phyloP scores from a whole-genome alignment of 352 stramenopile species.

The Phytophthora lateralis region DNA sequence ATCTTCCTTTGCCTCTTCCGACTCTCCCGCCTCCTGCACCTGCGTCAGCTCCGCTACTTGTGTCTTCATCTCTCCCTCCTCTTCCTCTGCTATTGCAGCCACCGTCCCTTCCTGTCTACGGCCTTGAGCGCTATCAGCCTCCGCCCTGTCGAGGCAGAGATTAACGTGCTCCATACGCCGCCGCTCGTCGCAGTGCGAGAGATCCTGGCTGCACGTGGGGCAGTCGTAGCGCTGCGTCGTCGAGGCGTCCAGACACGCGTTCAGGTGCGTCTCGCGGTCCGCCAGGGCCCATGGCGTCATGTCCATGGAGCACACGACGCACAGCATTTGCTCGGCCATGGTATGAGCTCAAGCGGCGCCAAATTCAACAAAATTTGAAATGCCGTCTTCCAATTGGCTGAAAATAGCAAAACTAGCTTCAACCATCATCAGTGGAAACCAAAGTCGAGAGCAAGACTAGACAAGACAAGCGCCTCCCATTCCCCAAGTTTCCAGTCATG shows the following conservation, averaged over 20 bases:
- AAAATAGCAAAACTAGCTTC: slow-evolving; percentile 11
- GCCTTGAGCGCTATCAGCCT: not conserved
- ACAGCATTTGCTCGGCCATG: slow-evolving; percentile 36
- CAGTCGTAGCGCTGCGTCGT: slow-evolving; percentile 49
- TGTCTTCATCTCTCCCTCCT: slow-evolving; percentile 14
- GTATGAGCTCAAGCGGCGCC: too few species aligned
- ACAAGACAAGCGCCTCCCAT: too few species aligned
- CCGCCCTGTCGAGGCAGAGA: slow-evolving; percentile 55
- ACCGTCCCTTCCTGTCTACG: not conserved
- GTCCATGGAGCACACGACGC: slow-evolving; percentile 67
- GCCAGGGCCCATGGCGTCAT: slow-evolving; percentile 54
- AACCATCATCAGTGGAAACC: slow-evolving; percentile 28
- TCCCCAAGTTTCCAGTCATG: slow-evolving; percentile 26
- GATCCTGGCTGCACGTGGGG: slow-evolving; percentile 56
- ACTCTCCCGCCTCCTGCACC: not conserved
- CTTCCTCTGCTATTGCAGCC: not conserved
- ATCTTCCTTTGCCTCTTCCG: not conserved
- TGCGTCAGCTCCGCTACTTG: slow-evolving; percentile 11
- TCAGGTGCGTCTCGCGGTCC: slow-evolving; percentile 69
- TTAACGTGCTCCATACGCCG: slow-evolving; percentile 73
- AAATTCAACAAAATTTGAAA: slow-evolving; percentile 4
- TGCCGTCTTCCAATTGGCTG: slow-evolving; percentile 3
- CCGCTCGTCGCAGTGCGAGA: slow-evolving; percentile 73
- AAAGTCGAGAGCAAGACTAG: not conserved
- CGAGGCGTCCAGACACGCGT: slow-evolving; percentile 68